Base-by-base conservation (phyloP, 805 yeast species). In the Ogataea pilisensis region DNA sequence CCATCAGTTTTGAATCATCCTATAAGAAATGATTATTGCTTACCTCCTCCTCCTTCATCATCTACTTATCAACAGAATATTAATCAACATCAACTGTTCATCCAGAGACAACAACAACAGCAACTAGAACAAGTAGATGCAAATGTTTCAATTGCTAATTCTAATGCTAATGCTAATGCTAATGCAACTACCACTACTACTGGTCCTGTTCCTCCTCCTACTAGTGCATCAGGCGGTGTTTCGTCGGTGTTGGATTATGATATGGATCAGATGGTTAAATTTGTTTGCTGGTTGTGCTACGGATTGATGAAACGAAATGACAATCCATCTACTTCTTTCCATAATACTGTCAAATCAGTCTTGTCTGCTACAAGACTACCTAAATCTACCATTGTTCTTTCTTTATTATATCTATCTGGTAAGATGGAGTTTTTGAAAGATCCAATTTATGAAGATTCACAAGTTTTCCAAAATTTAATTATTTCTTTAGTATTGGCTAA, bases 321-420 rank as follows among this genome's bases (percentile, higher is more conserved):
- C 43, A 53, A 53, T 42, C 65, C 81, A n/a, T 49, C 74, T 18
- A 60, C 60, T 32, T 69, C 74, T 31, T 82, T 85, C 61, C 77
- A 73, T 51, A 67, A 69, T 44, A 78, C 78, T 48, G 68, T 87
- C 16, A 71, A 73, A 41, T 75, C 82, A 31, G 90, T 91, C 2
- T 68, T 91, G 45, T 73, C 81, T 42, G 95, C 96, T 11, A 93
- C 97, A 4, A 78, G 98, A 50, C 69, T 91, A 51, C 95, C 97
- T 24, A 76, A 81, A 49, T 76, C 88, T 2, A 85, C 98, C 14
- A 73, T 93, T 31, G 69, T 89, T 26, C 70, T 90, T 54, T 81
- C 95, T 16, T 69, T 89, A 55, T 86, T 87, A 51, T 88, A 85
- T 57, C 67, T 90, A 55, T 77, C 85, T 53, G 84, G 84, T 54